These are phyloP conservation scores for Leptographium flavum DNA, from an alignment of 2,329 filamentous ascomycete genomes.

Conservation along the genomic window DNA sequence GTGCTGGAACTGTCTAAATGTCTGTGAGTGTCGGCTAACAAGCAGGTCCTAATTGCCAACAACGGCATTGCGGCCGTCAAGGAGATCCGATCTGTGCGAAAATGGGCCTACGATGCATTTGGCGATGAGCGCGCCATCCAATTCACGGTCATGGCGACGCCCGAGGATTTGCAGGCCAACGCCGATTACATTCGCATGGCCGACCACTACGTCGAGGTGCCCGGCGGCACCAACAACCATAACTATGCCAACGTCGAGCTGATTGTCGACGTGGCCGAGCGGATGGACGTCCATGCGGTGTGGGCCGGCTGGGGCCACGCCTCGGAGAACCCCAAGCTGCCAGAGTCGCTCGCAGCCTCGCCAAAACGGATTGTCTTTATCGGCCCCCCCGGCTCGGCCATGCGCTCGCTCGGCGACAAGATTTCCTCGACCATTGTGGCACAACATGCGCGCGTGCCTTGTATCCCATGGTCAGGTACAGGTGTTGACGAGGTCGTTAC, in stretches of 20 bases:
- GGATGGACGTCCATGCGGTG: conserved; percentile 95
- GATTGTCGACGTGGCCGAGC: conserved; percentile 96
- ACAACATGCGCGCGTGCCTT: conserved; percentile 89
- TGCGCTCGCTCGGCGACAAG: conserved; percentile 98
- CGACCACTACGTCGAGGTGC: conserved; percentile 97
- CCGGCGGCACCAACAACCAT: conserved; percentile 98
- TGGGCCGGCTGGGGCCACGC: conserved; percentile 99
- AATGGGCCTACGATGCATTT: conserved; percentile 99
- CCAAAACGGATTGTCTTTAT: conserved; percentile 99
- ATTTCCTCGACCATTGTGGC: conserved; percentile 99
- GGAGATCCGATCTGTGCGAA: conserved; percentile 95
- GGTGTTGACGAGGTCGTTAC: conserved; percentile 72
- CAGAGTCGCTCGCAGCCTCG: conserved; percentile 88
- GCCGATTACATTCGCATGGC: conserved; percentile 99
- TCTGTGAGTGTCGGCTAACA: neutral
- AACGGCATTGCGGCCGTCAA: conserved; percentile 99
- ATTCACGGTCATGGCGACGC: conserved; percentile 99
- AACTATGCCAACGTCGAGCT: conserved; percentile 99
- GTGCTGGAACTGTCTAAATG: neutral
- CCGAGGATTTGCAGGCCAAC: conserved; percentile 92
- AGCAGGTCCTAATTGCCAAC: conserved; percentile 91
- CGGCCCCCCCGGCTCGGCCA: conserved; percentile 90
- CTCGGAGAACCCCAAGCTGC: conserved; percentile 95
- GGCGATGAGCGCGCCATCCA: conserved; percentile 96
- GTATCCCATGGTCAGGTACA: conserved; percentile 98